Conservation (phyloP, 2,329 filamentous ascomycete species). For the Coniochaeta prunicola region DNA sequence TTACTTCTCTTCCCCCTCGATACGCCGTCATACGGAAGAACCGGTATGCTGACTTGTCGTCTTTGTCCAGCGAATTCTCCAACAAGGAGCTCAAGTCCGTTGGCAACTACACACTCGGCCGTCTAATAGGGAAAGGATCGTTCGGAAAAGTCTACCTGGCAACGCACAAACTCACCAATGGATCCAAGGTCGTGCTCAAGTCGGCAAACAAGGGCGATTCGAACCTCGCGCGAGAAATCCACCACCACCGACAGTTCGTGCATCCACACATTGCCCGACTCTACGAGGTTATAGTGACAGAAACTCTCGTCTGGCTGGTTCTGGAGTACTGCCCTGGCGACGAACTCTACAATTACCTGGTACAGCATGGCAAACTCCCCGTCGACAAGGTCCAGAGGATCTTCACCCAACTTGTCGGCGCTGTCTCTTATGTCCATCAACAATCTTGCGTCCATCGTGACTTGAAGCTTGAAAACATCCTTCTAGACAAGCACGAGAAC, state of each 20-base stretch:
- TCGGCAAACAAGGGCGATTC: conserved; percentile 93
- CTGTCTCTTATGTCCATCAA: conserved; percentile 89
- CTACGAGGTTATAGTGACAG: conserved; percentile 97
- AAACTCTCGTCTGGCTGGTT: conserved; percentile 90
- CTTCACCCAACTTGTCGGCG: conserved; percentile 91
- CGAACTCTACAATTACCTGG: conserved; percentile 93
- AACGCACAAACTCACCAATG: conserved; percentile 94
- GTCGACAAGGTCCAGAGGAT: conserved; percentile 88
- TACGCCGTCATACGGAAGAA: not conserved
- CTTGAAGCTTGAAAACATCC: conserved; percentile 91
- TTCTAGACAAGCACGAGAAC: conserved; percentile 93
- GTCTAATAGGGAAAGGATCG: conserved; percentile 91
- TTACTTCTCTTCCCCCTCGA: conserved; percentile 8
- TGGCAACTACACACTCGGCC: conserved; percentile 88
- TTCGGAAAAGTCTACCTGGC: conserved; percentile 98
- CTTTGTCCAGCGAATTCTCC: conserved; percentile 72
- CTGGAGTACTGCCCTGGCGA: conserved; percentile 95
- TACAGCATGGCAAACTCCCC: conserved; percentile 77
- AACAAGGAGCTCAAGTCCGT: conserved; percentile 86
- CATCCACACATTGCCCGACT: conserved; percentile 94
- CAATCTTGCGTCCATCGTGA: conserved; percentile 96
- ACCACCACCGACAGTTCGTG: conserved; percentile 95
- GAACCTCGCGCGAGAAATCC: conserved; percentile 94
- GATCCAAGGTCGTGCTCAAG: conserved; percentile 98
- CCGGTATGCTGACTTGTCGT: conserved; percentile 4